Evolutionary conservation across 192 early-diverging fungal genomes (phyloP).

Genomic region (Gryganskiella cystojenkinii): DNA sequence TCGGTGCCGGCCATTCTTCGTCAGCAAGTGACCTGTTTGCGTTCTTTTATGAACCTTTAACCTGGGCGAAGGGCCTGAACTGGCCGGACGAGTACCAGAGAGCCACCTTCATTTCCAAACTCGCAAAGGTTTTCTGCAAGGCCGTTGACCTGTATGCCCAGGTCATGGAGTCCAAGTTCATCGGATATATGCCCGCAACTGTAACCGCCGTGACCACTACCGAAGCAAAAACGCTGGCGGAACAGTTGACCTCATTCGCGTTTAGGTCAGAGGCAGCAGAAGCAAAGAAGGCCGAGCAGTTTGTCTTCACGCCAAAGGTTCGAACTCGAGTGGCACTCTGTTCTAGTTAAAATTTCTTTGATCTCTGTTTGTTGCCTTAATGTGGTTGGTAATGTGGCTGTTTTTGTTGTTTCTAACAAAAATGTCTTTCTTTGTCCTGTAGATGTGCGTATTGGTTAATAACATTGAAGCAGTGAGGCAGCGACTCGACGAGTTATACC

Average conservation of each 20-base stretch:
- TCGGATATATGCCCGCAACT: slow-evolving; percentile 48
- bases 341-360: too few species aligned
- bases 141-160: slow-evolving; percentile 71
- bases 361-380: too few species aligned
- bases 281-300: slow-evolving; percentile 51
- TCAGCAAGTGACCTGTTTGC: slow-evolving; percentile 85
- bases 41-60: slow-evolving; percentile 78
- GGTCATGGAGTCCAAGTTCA: slow-evolving; percentile 60
- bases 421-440: background rate
- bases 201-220: slow-evolving; percentile 38
- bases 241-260: slow-evolving; percentile 52
- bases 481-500: slow-evolving; percentile 63
- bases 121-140: slow-evolving; percentile 73
- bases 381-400: too few species aligned
- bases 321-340: too few species aligned
- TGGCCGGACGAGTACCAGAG: slow-evolving; percentile 70
- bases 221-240: slow-evolving; percentile 32
- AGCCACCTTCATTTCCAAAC: slow-evolving; percentile 70
- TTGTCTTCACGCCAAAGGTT: slow-evolving; percentile 65
- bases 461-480: slow-evolving; percentile 65
- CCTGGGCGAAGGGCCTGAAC: slow-evolving; percentile 74
- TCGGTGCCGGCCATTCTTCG: slow-evolving; percentile 70
- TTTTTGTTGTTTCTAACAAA: too few species aligned
- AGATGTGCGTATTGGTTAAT: slow-evolving; percentile 70
- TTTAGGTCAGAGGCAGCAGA: slow-evolving; percentile 53